These are phyloP conservation scores for Sarcocystis neurona DNA, from an alignment of 169 alveolate species.

Conservation along the genomic window DNA sequence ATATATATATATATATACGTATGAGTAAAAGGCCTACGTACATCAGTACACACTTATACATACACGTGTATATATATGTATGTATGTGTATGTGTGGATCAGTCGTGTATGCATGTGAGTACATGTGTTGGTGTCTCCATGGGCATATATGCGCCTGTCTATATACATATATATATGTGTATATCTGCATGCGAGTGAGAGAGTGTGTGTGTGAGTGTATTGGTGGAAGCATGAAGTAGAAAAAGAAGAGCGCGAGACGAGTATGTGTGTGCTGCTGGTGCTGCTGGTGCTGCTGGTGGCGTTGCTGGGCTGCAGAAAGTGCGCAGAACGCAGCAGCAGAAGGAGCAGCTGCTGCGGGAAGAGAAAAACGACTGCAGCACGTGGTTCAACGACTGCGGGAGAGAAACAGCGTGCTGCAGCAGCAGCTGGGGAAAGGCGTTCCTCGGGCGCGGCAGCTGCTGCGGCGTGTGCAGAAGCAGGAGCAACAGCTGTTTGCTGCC, in stretches of 20 bases:
- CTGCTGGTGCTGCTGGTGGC: background rate
- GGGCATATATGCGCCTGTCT: no score
- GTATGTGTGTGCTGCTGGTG: background rate
- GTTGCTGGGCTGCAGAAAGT: background rate
- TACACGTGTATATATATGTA: no score
- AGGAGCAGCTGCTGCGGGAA: background rate
- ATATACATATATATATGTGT: no score
- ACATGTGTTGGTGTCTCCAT: no score
- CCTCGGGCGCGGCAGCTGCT: conserved; percentile 16
- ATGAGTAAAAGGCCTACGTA: no score
- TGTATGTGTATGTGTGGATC: no score
- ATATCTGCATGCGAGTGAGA: no score
- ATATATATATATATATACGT: no score
- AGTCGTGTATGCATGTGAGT: no score
- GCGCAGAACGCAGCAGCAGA: conserved; percentile 3
- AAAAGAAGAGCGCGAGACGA: background rate
- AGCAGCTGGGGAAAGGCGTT: conserved; percentile 6
- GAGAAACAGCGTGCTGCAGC: background rate
- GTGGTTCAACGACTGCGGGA: background rate
- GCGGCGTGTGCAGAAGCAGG: conserved; percentile 1
- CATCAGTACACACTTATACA: no score
- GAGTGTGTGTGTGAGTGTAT: no score
- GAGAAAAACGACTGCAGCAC: background rate
- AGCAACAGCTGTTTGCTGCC: background rate
- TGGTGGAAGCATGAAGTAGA: no score